These are phyloP conservation scores for Tremella mesenterica DNA, from an alignment of 768 basidiomycete species.

Conservation along the genomic window DNA sequence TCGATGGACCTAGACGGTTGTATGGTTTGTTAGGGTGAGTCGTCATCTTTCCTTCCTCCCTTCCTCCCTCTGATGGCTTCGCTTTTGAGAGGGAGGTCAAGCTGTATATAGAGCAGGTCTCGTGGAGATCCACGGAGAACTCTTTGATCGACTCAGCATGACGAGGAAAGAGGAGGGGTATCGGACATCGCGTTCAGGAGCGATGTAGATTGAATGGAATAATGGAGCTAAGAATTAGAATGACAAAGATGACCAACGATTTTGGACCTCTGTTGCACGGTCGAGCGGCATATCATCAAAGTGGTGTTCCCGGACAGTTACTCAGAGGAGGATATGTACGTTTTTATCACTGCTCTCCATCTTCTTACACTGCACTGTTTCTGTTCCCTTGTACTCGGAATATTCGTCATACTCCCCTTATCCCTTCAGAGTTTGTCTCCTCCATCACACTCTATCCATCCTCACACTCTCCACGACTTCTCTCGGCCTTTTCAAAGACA, in stretches of 20 bases:
- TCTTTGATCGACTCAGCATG: no score
- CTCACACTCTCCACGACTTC: no score
- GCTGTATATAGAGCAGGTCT: no score
- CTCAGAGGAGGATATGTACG: slow-evolving; percentile 35
- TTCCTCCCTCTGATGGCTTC: no score
- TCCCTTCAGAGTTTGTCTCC: no score
- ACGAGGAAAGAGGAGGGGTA: no score
- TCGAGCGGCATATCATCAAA: slow-evolving; percentile 40
- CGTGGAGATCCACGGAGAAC: no score
- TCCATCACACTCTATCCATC: no score
- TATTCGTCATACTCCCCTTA: no score
- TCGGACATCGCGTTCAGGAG: no score
- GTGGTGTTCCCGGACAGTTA: slow-evolving; percentile 35
- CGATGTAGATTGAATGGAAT: neutral
- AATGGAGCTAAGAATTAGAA: slow-evolving; percentile 9
- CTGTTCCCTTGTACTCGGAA: neutral
- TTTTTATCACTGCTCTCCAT: neutral
- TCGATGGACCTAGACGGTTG: slow-evolving; percentile 36
- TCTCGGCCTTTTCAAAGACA: no score
- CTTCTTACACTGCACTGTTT: neutral
- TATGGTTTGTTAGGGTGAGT: slow-evolving; percentile 42
- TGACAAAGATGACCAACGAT: slow-evolving; percentile 41
- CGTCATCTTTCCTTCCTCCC: neutral
- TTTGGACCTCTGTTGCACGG: slow-evolving; percentile 38
- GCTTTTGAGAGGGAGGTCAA: no score